A percentile compares a stretch with the other conserved stretches of the same genome.
Evolutionary conservation across 805 yeast species (phyloP).

Genomic region (Suhomyces tanzawaensis): DNA sequence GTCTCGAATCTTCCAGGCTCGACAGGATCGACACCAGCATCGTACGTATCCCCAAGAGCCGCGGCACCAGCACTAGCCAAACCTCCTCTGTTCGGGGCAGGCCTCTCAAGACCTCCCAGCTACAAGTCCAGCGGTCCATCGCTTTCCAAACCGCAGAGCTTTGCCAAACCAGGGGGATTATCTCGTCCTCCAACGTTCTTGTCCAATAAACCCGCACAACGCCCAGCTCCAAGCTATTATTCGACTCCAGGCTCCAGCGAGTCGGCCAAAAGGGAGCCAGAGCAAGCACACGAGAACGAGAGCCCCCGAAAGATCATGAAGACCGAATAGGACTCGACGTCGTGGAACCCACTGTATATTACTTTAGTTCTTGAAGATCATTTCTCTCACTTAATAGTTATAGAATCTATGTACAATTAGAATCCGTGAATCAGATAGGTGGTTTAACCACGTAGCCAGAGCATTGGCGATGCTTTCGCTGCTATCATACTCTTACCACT

Average conservation of each 20-base stretch:
- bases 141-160: slow-evolving; percentile 23
- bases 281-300: slow-evolving; percentile 6
- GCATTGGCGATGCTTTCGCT: background rate
- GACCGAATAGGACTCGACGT: slow-evolving; percentile 2
- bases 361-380: background rate
- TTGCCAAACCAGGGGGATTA: slow-evolving; percentile 31
- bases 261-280: slow-evolving; percentile 5
- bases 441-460: background rate
- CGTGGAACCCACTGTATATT: background rate
- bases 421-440: background rate
- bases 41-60: background rate
- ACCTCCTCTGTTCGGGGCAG: slow-evolving; percentile 24
- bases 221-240: slow-evolving; percentile 2
- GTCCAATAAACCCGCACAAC: slow-evolving; percentile 24
- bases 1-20: background rate
- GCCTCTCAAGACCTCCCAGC: slow-evolving; percentile 25
- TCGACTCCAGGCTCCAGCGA: slow-evolving; percentile 1
- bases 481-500: background rate
- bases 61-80: slow-evolving; percentile 8
- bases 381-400: background rate
- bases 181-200: slow-evolving; percentile 38
- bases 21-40: no score
- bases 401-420: background rate
- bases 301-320: slow-evolving; percentile 9
- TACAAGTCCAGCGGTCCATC: slow-evolving; percentile 19